Conservation (phyloP, 2,329 filamentous ascomycete genomes). For the Fusarium siculi region DNA sequence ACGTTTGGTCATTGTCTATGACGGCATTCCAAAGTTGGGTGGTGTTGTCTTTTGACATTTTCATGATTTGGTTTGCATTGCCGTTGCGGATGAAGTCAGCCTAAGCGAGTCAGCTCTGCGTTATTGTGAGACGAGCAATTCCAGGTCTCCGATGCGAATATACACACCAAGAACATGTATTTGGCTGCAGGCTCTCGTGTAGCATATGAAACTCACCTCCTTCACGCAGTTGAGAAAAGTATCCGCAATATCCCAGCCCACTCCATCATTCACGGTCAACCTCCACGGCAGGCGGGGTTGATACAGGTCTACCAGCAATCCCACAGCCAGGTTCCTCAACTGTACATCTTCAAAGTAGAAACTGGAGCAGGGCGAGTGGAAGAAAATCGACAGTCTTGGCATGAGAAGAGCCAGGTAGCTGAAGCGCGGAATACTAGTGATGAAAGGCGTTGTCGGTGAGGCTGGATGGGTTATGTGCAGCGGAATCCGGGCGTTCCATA, state of each 20-base stretch:
- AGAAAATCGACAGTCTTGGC: constrained; percentile 65
- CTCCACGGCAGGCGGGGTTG: constrained; percentile 65
- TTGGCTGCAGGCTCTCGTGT: too few relatives aligned
- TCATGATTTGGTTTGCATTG: constrained; percentile 90
- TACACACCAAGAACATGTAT: neutral
- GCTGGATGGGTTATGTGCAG: constrained; percentile 64
- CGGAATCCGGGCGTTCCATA: constrained; percentile 66
- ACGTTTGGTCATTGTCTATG: constrained; percentile 76
- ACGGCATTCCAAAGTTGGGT: constrained; percentile 85
- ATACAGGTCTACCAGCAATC: constrained; percentile 67
- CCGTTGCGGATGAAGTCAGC: constrained; percentile 91
- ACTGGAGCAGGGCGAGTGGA: constrained; percentile 64
- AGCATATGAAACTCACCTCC: constrained; percentile 56
- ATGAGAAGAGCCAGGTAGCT: constrained; percentile 68
- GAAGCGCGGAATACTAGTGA: constrained; percentile 66
- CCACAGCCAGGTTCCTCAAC: constrained; percentile 63
- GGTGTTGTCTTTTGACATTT: constrained; percentile 84
- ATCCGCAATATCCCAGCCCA: constrained; percentile 69
- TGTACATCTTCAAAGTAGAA: constrained; percentile 68
- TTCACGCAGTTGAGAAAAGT: constrained; percentile 74
- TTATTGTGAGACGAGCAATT: neutral
- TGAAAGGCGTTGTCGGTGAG: constrained; percentile 59
- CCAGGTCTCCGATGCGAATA: neutral
- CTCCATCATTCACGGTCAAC: constrained; percentile 63
- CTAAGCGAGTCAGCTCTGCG: constrained; percentile 47